These are phyloP conservation scores for Phanerochaete sordida DNA, from an alignment of 768 basidiomycete genomes.

Conservation along the genomic window DNA sequence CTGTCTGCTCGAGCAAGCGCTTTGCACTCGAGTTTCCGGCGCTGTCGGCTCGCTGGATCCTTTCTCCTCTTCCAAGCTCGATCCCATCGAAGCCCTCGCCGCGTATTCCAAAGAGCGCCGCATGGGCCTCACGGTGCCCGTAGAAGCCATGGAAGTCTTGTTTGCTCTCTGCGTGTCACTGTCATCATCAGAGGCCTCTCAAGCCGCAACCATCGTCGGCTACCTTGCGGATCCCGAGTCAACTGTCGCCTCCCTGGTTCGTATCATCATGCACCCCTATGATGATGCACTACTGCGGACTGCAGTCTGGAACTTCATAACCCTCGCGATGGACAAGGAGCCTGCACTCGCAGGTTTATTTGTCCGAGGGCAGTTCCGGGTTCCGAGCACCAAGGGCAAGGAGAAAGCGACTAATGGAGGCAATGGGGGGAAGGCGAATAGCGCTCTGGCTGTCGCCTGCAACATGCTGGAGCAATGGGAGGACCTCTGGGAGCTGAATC, in stretches of 20 bases:
- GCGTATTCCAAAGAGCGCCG: slow-evolving; percentile 63
- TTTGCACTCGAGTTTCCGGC: slow-evolving; percentile 61
- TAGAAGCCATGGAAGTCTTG: slow-evolving; percentile 66
- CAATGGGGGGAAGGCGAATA: slow-evolving; percentile 33
- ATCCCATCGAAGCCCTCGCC: slow-evolving; percentile 75
- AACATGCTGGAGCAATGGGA: slow-evolving; percentile 69
- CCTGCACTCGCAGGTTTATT: slow-evolving; percentile 82
- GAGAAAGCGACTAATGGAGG: slow-evolving; percentile 29
- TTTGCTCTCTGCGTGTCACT: slow-evolving; percentile 65
- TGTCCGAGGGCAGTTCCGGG: slow-evolving; percentile 67
- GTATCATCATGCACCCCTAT: slow-evolving; percentile 75
- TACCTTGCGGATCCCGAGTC: slow-evolving; percentile 78
- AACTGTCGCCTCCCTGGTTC: slow-evolving; percentile 61
- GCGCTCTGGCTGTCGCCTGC: slow-evolving; percentile 65
- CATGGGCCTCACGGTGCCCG: slow-evolving; percentile 55
- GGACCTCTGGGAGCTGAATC: slow-evolving; percentile 73
- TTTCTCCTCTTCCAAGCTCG: slow-evolving; percentile 42
- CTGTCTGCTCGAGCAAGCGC: slow-evolving; percentile 72
- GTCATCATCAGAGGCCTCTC: slow-evolving; percentile 51
- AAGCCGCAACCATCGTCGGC: slow-evolving; percentile 66
- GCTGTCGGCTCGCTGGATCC: slow-evolving; percentile 42
- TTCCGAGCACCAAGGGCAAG: slow-evolving; percentile 40
- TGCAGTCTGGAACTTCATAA: slow-evolving; percentile 81
- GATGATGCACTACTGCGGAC: slow-evolving; percentile 70
- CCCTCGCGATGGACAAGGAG: slow-evolving; percentile 79